phyloP scores from a whole-genome alignment of 495 filamentous ascomycete species.

The Lasiosphaeriaceae sp. region DNA sequence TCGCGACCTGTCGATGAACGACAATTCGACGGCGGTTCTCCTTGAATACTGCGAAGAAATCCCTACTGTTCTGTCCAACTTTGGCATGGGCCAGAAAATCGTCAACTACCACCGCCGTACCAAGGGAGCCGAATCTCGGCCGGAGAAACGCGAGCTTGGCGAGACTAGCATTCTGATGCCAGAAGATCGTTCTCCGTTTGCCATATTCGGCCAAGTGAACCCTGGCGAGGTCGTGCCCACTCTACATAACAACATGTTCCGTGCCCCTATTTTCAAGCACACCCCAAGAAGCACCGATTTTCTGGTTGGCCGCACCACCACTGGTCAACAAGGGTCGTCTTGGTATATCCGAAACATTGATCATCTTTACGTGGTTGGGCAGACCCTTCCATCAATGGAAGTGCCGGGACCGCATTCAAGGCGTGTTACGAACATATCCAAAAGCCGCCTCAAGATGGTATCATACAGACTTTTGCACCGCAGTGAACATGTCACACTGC shows the following conservation, averaged over 20 bases:
- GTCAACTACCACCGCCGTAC: slow-evolving; percentile 96
- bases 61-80: slow-evolving; percentile 85
- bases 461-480: slow-evolving; percentile 80
- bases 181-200: slow-evolving; percentile 93
- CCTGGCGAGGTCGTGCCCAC: slow-evolving; percentile 85
- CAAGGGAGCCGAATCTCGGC: slow-evolving; percentile 62
- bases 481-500: slow-evolving; percentile 64
- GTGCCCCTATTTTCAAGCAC: slow-evolving; percentile 90
- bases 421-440: slow-evolving; percentile 89
- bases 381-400: slow-evolving; percentile 85
- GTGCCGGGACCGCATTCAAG: slow-evolving; percentile 90
- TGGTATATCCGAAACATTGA: slow-evolving; percentile 87
- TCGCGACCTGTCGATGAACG: slow-evolving; percentile 73
- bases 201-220: slow-evolving; percentile 88
- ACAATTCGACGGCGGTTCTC: slow-evolving; percentile 80
- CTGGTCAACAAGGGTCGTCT: slow-evolving; percentile 63
- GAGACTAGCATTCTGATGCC: slow-evolving; percentile 82
- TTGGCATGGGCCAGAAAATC: slow-evolving; percentile 92
- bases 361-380: slow-evolving; percentile 82
- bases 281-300: slow-evolving; percentile 76
- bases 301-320: slow-evolving; percentile 75
- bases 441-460: slow-evolving; percentile 94
- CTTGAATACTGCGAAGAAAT: slow-evolving; percentile 96
- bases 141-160: slow-evolving; percentile 58
- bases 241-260: slow-evolving; percentile 91